These are phyloP conservation scores for Saccharomycopsis capsularis DNA, from an alignment of 805 yeast species.

Conservation along the genomic window DNA sequence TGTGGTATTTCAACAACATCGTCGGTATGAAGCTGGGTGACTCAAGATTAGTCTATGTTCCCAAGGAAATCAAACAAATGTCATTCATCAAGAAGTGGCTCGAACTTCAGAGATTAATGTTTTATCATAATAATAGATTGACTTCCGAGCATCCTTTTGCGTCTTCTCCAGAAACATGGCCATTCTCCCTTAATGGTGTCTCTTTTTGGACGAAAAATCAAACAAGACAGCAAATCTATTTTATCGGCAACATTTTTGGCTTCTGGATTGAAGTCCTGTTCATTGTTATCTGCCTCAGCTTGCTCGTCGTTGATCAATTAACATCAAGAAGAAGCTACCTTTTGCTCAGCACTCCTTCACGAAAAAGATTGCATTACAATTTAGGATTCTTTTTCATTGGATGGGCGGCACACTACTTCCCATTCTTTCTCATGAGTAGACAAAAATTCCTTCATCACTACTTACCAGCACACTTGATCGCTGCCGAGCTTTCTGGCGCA, in stretches of 20 bases:
- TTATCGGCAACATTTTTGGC: slow-evolving; percentile 84
- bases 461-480: slow-evolving; percentile 88
- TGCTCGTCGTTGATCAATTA: slow-evolving; percentile 67
- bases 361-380: slow-evolving; percentile 69
- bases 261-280: slow-evolving; percentile 77
- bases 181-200: slow-evolving; percentile 80
- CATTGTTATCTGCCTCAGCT: slow-evolving; percentile 54
- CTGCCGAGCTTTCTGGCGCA: slow-evolving; percentile 77
- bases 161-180: slow-evolving; percentile 89
- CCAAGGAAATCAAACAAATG: slow-evolving; percentile 52
- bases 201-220: slow-evolving; percentile 84
- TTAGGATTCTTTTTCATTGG: slow-evolving; percentile 79
- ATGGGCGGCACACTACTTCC: slow-evolving; percentile 64
- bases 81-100: slow-evolving; percentile 84
- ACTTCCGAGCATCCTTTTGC: slow-evolving; percentile 93
- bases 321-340: slow-evolving; percentile 63
- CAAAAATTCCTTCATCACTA: slow-evolving; percentile 92
- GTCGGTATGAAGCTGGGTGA: slow-evolving; percentile 47
- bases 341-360: slow-evolving; percentile 52
- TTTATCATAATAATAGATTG: slow-evolving; percentile 83
- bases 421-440: slow-evolving; percentile 84
- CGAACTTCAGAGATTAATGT: slow-evolving; percentile 85
- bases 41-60: slow-evolving; percentile 52
- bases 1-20: slow-evolving; percentile 73
- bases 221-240: slow-evolving; percentile 67